These are phyloP conservation scores for Rhodosporidiobolus sp. DNA, from an alignment of 768 basidiomycete genomes.

Conservation along the genomic window DNA sequence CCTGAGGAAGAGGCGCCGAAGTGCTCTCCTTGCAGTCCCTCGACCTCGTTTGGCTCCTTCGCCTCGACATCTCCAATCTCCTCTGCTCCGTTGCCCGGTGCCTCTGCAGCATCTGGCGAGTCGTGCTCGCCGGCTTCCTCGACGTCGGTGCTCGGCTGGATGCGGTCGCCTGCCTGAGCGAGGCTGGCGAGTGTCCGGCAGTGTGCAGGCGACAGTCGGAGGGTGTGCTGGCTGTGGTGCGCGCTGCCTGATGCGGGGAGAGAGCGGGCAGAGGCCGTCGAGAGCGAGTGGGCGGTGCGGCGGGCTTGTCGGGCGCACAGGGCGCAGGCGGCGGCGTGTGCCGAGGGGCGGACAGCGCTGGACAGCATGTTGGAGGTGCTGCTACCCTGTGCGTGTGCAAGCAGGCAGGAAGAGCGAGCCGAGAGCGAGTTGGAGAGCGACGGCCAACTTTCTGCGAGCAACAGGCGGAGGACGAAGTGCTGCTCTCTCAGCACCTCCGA, in stretches of 20 bases:
- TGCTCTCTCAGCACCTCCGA: no score
- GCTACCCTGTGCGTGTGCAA: no score
- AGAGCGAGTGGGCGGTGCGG: not conserved
- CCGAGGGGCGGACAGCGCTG: not conserved
- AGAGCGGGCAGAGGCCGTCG: not conserved
- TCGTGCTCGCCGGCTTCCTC: not conserved
- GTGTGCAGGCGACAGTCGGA: no score
- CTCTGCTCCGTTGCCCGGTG: no score
- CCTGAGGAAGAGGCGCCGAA: no score
- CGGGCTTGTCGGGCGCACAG: not conserved
- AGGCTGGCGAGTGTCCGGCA: not conserved
- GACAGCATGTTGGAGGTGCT: not conserved
- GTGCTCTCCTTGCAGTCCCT: no score
- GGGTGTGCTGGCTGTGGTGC: not conserved
- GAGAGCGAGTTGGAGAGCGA: no score
- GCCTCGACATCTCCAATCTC: not conserved
- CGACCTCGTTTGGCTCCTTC: not conserved
- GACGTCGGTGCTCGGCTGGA: not conserved
- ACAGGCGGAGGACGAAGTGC: no score
- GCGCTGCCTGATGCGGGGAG: not conserved
- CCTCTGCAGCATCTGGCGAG: no score
- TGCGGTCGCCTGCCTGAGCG: not conserved
- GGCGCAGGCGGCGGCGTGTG: not conserved
- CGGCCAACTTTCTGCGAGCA: no score
- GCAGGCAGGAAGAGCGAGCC: not conserved